Percentiles rank a stretch among this genome's conserved stretches.
These are phyloP conservation scores for Tinospora cordifolia DNA, from an alignment of 164 flowering plant species.

Conservation along the genomic window DNA sequence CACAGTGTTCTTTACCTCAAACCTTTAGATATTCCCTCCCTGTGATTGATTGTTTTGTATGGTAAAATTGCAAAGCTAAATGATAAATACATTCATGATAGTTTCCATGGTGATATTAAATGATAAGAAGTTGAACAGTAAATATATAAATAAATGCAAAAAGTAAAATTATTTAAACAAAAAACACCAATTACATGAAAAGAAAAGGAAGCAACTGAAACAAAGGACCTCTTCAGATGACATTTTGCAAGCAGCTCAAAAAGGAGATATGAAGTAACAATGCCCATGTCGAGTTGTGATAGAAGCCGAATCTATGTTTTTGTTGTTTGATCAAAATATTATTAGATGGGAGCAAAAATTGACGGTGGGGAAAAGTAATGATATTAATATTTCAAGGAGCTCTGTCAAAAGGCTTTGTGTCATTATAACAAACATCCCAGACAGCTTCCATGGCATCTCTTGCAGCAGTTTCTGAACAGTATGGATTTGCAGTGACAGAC, in stretches of 20 bases:
- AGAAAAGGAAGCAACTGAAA: not conserved
- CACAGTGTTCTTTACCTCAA: not conserved
- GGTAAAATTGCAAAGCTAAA: too few relatives aligned
- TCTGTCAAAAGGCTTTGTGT: slow-evolving; percentile 87
- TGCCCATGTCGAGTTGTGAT: not conserved
- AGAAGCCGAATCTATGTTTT: not conserved
- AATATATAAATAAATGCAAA: not conserved
- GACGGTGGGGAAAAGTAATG: not conserved
- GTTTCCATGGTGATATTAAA: not conserved
- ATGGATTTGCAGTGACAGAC: slow-evolving; percentile 61
- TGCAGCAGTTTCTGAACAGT: slow-evolving; percentile 78
- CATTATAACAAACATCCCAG: slow-evolving; percentile 94
- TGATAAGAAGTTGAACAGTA: not conserved
- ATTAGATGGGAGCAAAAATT: not conserved
- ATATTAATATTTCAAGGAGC: slow-evolving; percentile 50
- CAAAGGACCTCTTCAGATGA: not conserved
- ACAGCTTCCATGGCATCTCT: slow-evolving; percentile 94
- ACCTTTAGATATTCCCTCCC: not conserved
- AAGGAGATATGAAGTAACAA: not conserved
- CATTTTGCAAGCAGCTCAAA: not conserved
- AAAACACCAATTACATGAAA: not conserved
- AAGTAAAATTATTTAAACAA: too few relatives aligned
- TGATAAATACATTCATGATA: not conserved
- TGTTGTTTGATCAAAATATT: not conserved
- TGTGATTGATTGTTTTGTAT: too few relatives aligned